phyloP scores from a whole-genome alignment of 768 basidiomycete genomes.

The Hypholoma sublateritium region DNA sequence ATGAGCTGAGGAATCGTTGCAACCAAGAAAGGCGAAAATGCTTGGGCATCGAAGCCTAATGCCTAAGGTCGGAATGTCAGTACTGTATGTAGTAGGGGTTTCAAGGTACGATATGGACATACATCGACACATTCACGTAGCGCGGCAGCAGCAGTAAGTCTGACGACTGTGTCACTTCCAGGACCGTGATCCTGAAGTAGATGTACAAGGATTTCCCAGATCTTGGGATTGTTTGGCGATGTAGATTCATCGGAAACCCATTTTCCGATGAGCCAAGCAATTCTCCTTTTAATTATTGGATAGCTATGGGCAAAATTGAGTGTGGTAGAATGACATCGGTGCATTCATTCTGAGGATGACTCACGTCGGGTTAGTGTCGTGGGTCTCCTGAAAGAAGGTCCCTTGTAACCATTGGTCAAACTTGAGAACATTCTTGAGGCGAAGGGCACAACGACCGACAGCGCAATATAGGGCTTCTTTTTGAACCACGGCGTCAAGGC shows the following conservation, averaged over 20 bases:
- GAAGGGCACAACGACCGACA: constrained; percentile 75
- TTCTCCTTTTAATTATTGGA: constrained; percentile 90
- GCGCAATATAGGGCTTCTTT: constrained; percentile 91
- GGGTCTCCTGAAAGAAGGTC: constrained; percentile 59
- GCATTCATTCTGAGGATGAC: constrained; percentile 10
- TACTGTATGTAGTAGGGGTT: constrained; percentile 2
- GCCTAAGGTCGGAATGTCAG: constrained; percentile 41
- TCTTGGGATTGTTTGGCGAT: constrained; percentile 53
- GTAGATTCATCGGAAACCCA: constrained; percentile 75
- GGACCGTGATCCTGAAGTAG: constrained; percentile 68
- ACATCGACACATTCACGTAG: constrained; percentile 86
- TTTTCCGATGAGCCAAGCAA: constrained; percentile 93
- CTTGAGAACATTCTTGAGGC: constrained; percentile 60
- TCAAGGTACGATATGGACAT: constrained; percentile 27
- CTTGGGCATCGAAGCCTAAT: constrained; percentile 55
- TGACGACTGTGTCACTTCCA: constrained; percentile 82
- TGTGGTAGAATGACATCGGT: constrained; percentile 3
- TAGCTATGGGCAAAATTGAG: constrained; percentile 47
- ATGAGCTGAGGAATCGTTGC: constrained; percentile 63
- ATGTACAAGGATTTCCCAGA: constrained; percentile 84
- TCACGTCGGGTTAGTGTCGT: constrained; percentile 58
- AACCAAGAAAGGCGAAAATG: constrained; percentile 71
- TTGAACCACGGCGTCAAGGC: constrained; percentile 63
- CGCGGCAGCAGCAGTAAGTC: constrained; percentile 80
- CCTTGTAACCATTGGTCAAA: constrained; percentile 71